Base-by-base conservation (phyloP, 2,329 filamentous ascomycete species). In the Sporothrix globosa region DNA sequence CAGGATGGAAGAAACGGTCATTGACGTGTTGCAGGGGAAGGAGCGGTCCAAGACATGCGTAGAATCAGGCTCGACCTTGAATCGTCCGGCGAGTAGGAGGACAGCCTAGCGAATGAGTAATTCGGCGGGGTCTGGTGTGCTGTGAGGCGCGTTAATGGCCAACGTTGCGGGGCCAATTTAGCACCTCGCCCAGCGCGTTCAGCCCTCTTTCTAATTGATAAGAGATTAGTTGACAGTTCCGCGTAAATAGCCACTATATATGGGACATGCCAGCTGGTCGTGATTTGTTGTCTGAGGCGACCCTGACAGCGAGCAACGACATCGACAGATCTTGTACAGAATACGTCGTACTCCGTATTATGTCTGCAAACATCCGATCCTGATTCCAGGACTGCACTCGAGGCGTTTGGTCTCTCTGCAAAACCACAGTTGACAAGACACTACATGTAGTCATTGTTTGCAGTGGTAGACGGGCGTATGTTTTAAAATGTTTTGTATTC, bases 91-190 rank as follows among this genome's bases (percentile, higher is more conserved):
- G 21, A n/a, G 17, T 9, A 30, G 21, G 60, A n/a, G 19, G 6
- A 19, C 58, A 41, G 21, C 52, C 52, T 68, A 39, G 50, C 66
- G 52, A 39, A 41, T 69, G 67, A 69, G 67, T 69, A 69, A 69
- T 63, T 69, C 67, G 67, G 67, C 67, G 46, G 27, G 48, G 24
- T 30, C 11, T 44, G 39, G 2, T 21, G 14, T 34, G 3, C 6
- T 34, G 17, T 34, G 6, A 13, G 24, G 24, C 24, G 24, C 27
- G 48, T 52, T 34, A 56, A 24, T 56, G 53, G 24, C 9, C 53
- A 11, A 9, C 14, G 39, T 39, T 58, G 53, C 30, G 54, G 54
- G 54, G 54, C 17, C 24, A 27, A 1, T 41, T 10, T 19, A 41
- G 54, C 54, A 60, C 34, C 41, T 39, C 14, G 56, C 41, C 19